These are phyloP conservation scores for Suaeda aralocaspica DNA, from an alignment of 148 eudicot genomes.

Conservation along the genomic window DNA sequence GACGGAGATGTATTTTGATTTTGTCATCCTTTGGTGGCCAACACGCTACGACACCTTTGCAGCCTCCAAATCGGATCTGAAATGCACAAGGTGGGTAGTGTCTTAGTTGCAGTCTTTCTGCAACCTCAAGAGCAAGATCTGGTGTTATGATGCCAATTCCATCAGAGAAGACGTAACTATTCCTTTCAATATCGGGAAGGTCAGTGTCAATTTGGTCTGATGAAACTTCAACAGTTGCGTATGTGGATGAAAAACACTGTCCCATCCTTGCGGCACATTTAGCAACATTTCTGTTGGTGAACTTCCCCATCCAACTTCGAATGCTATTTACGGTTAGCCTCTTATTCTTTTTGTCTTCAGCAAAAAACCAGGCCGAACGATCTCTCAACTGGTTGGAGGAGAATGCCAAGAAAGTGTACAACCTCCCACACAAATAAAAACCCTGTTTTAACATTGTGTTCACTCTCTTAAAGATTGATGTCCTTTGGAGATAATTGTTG, in stretches of 20 bases:
- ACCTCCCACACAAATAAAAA: conserved; percentile 65
- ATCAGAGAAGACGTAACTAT: conserved; percentile 72
- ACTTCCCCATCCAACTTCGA: conserved; percentile 78
- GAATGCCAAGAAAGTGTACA: conserved; percentile 71
- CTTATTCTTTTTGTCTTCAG: conserved; percentile 41
- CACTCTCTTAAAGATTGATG: conserved; percentile 53
- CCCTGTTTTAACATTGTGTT: conserved; percentile 46
- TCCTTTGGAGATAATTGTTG: conserved; percentile 39
- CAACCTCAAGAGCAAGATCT: conserved; percentile 77
- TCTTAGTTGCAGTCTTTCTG: conserved; percentile 51
- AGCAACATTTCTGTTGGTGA: conserved; percentile 49
- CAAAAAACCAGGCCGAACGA: conserved; percentile 97
- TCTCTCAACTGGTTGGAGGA: conserved; percentile 85
- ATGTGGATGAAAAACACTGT: conserved; percentile 84
- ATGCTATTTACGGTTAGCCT: conserved; percentile 30
- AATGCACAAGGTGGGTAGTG: conserved; percentile 72
- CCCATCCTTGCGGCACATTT: conserved; percentile 99
- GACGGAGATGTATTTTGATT: conserved; percentile 47
- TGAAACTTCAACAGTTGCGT: conserved; percentile 78
- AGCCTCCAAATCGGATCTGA: conserved; percentile 86
- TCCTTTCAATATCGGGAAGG: conserved; percentile 53
- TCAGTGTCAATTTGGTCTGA: conserved; percentile 34
- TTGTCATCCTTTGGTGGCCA: conserved; percentile 57
- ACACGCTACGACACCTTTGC: conserved; percentile 83
- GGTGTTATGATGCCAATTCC: conserved; percentile 80